Conservation (phyloP, 768 basidiomycete genomes). For the Russula virescens region DNA sequence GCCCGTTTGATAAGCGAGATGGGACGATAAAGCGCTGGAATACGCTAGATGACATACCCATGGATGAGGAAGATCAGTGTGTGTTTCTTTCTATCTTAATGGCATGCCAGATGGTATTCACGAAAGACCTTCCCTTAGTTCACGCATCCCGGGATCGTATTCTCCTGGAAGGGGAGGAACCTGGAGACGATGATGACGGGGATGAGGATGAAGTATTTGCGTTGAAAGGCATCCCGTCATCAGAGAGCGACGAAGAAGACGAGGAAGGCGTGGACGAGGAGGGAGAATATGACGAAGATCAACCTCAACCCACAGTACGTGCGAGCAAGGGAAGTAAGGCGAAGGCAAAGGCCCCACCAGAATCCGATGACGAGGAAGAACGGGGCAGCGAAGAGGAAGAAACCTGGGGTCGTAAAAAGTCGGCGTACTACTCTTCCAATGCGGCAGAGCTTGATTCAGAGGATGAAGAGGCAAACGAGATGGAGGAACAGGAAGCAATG, state of each 20-base stretch:
- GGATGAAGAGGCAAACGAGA: conserved; percentile 81
- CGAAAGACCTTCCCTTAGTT: conserved; percentile 39
- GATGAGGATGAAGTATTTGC: conserved; percentile 83
- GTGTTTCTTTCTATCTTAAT: conserved; percentile 28
- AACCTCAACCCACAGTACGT: conserved; percentile 20
- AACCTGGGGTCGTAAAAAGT: conserved; percentile 76
- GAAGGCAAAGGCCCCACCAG: conserved; percentile 25
- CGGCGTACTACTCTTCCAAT: conserved; percentile 84
- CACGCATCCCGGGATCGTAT: conserved; percentile 72
- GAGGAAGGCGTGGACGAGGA: conserved; percentile 39
- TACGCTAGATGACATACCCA: conserved; percentile 56
- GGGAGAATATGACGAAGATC: conserved; percentile 29
- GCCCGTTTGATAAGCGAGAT: conserved; percentile 46
- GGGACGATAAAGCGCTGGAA: conserved; percentile 62
- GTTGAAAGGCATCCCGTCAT: conserved; percentile 49
- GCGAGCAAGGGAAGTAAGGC: conserved; percentile 26
- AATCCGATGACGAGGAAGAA: conserved; percentile 28
- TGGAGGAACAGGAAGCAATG: conserved; percentile 84
- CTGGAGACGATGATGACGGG: conserved; percentile 45
- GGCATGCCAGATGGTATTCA: neutral
- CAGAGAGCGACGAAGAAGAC: conserved; percentile 41
- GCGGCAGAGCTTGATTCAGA: conserved; percentile 75
- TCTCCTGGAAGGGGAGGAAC: conserved; percentile 55
- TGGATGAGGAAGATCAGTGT: conserved; percentile 81
- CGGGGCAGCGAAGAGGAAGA: conserved; percentile 45